Evolutionary conservation across 176 grass and related monocot genomes (phyloP).

Genomic region (Eleusine indica): DNA sequence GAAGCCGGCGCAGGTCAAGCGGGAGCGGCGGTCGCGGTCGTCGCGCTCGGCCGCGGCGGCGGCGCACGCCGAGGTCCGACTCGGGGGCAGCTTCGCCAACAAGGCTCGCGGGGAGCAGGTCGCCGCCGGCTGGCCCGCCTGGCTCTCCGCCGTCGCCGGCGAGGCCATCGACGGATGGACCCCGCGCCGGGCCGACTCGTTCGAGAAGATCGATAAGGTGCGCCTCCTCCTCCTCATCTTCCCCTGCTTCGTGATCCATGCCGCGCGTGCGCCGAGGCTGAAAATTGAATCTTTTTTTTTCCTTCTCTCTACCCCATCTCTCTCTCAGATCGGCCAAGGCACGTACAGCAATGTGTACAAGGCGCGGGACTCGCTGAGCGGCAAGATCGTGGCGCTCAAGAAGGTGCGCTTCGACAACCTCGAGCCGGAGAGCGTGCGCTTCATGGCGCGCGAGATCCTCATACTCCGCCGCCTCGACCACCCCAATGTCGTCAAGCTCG

Average conservation of each 20-base stretch:
- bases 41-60: conserved; percentile 34
- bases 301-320: too few species aligned
- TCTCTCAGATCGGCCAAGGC: conserved; percentile 70
- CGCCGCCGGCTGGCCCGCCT: conserved; percentile 79
- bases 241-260: conserved; percentile 39
- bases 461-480: conserved; percentile 81
- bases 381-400: conserved; percentile 86
- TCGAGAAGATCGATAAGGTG: conserved; percentile 97
- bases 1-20: conserved; percentile 47
- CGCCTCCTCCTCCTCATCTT: neutral
- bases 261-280: conserved; percentile 19
- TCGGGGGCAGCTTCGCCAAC: conserved; percentile 69
- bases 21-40: conserved; percentile 52
- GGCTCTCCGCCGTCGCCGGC: conserved; percentile 86
- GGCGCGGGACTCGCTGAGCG: conserved; percentile 68
- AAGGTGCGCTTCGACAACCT: conserved; percentile 91
- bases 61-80: conserved; percentile 40
- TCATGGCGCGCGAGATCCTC: conserved; percentile 90
- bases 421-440: conserved; percentile 84
- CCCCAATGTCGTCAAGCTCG: conserved; percentile 80
- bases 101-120: conserved; percentile 83
- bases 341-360: conserved; percentile 96
- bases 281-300: conserved; percentile 30
- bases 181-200: conserved; percentile 77
- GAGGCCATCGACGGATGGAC: conserved; percentile 79